phyloP scores from a whole-genome alignment of 495 filamentous ascomycete species.

The Podospora sp. region DNA sequence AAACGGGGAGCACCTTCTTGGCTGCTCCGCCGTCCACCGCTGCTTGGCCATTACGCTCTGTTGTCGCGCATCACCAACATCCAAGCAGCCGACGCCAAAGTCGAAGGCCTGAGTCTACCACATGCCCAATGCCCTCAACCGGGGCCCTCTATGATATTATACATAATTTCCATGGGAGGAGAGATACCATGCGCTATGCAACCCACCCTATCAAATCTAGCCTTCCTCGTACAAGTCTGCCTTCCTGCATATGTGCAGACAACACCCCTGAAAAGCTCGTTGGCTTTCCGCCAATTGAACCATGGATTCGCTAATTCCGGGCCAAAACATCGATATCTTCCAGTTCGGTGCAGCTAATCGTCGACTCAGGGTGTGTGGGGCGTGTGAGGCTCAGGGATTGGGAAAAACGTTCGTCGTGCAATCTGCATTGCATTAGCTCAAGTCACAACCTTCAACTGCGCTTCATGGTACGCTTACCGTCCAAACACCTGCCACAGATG shows the following conservation, averaged over 20 bases:
- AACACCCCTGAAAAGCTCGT: slow-evolving; percentile 17
- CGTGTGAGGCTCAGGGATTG: slow-evolving; percentile 23
- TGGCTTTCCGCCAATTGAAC: slow-evolving; percentile 32
- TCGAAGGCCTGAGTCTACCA: slow-evolving; percentile 12
- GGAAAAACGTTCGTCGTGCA: slow-evolving; percentile 36
- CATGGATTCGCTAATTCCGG: slow-evolving; percentile 13
- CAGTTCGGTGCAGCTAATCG: background rate
- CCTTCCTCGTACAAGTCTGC: slow-evolving; percentile 33
- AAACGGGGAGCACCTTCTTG: background rate
- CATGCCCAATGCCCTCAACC: slow-evolving; percentile 28
- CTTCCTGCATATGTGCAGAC: slow-evolving; percentile 21
- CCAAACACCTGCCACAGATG: slow-evolving; percentile 81
- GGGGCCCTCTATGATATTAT: slow-evolving; percentile 37
- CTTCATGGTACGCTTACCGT: slow-evolving; percentile 62
- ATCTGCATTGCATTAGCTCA: slow-evolving; percentile 28
- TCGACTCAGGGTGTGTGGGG: background rate
- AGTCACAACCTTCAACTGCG: background rate
- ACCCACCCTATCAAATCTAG: slow-evolving; percentile 18
- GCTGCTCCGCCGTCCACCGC: slow-evolving; percentile 35
- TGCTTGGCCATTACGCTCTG: slow-evolving; percentile 28
- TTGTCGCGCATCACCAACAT: background rate
- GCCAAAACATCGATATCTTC: background rate
- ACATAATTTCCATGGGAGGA: slow-evolving; percentile 38
- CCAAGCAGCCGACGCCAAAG: slow-evolving; percentile 13
- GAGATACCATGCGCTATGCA: slow-evolving; percentile 43